These are phyloP conservation scores for Cordia subcordata DNA, from an alignment of 257 asterid species.

Conservation along the genomic window DNA sequence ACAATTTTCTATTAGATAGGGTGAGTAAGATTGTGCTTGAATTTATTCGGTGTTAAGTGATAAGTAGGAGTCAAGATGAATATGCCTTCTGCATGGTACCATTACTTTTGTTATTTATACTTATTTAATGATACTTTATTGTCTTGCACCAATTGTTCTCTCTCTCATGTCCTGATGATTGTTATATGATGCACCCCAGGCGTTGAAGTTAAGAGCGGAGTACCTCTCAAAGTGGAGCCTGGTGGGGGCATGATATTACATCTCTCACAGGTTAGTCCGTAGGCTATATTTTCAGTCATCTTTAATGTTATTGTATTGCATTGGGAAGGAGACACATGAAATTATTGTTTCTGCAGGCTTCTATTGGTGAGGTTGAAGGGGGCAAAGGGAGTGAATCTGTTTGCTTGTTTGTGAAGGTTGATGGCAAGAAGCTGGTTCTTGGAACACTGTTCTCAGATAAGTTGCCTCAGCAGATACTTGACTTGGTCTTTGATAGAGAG, in stretches of 20 bases:
- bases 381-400: slow-evolving; percentile 47
- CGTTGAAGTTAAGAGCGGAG: slow-evolving; percentile 63
- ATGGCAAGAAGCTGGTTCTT: slow-evolving; percentile 65
- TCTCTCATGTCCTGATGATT: neutral
- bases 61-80: no score
- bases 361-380: slow-evolving; percentile 57
- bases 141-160: neutral
- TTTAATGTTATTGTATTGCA: neutral
- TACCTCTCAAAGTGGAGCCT: slow-evolving; percentile 43
- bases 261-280: slow-evolving; percentile 60
- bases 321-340: neutral
- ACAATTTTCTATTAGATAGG: no score
- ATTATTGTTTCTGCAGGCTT: slow-evolving; percentile 34
- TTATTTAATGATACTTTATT: neutral
- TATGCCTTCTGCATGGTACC: no score
- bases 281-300: neutral
- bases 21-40: no score
- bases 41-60: no score
- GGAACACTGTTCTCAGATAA: slow-evolving; percentile 64
- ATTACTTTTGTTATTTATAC: no score
- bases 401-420: slow-evolving; percentile 45
- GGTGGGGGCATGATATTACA: slow-evolving; percentile 54
- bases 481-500: slow-evolving; percentile 51
- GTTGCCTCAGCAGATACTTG: slow-evolving; percentile 74
- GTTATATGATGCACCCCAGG: slow-evolving; percentile 27